Conservation (phyloP, 352 stramenopile species). For the Pythium coloratum region DNA sequence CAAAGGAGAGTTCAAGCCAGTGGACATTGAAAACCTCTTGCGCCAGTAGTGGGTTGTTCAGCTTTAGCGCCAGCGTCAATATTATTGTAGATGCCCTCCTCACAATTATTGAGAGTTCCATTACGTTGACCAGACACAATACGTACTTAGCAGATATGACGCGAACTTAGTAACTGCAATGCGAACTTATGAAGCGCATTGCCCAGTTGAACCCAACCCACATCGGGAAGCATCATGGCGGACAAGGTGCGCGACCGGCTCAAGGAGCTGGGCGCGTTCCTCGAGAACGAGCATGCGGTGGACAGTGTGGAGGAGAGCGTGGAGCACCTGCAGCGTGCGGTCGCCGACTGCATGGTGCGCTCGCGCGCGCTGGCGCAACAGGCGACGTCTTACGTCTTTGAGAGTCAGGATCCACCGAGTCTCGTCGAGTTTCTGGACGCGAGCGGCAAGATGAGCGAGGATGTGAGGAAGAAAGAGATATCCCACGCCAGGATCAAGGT, state of each 20-base stretch:
- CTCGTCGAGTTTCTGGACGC: conserved; percentile 57
- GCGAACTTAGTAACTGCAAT: not conserved
- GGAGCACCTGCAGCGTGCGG: conserved; percentile 49
- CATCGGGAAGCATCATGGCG: conserved; percentile 19
- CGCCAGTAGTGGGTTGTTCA: conserved; percentile 10
- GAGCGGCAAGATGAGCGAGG: conserved; percentile 46
- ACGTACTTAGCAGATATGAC: not conserved
- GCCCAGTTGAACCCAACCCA: conserved; percentile 27
- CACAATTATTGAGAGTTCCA: not conserved
- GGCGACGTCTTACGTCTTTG: conserved; percentile 63
- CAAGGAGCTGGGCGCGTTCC: conserved; percentile 59
- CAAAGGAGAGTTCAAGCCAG: conserved; percentile 69
- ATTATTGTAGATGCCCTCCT: not conserved
- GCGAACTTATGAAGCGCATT: conserved; percentile 19
- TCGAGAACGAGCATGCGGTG: conserved; percentile 55
- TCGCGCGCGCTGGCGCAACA: conserved; percentile 62
- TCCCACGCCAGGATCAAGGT: conserved; percentile 45
- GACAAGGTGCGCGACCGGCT: conserved; percentile 53
- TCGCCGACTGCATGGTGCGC: conserved; percentile 48
- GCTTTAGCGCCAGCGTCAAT: not conserved
- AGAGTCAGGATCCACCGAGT: conserved; percentile 51
- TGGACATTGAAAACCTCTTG: conserved; percentile 77
- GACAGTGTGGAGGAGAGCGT: conserved; percentile 70
- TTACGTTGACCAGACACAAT: not conserved
- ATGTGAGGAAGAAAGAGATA: conserved; percentile 61